A percentile compares a stretch with the other conserved stretches of the same genome.
phyloP scores from a whole-genome alignment of 2,329 filamentous ascomycete species.

The Thielaviopsis cerberus region DNA sequence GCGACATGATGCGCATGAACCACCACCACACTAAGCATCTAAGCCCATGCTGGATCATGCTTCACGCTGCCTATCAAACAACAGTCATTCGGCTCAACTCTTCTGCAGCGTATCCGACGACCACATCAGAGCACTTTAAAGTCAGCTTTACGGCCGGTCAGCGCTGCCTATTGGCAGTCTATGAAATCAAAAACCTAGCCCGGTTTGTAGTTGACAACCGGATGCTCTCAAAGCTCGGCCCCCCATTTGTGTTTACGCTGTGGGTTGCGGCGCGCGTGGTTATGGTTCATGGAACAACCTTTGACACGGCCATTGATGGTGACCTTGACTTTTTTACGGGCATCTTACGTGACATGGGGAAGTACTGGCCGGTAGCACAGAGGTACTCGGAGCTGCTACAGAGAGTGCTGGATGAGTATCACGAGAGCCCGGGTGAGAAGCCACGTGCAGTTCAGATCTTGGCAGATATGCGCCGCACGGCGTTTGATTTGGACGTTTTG shows the following conservation, averaged over 20 bases:
- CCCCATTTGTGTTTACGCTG: slow-evolving; percentile 77
- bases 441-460: slow-evolving; percentile 73
- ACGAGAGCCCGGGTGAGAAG: slow-evolving; percentile 58
- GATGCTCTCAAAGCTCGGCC: slow-evolving; percentile 63
- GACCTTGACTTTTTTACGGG: slow-evolving; percentile 70
- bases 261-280: slow-evolving; percentile 81
- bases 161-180: slow-evolving; percentile 64
- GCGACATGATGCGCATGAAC: slow-evolving; percentile 65
- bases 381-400: slow-evolving; percentile 65
- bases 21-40: slow-evolving; percentile 42
- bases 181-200: slow-evolving; percentile 60
- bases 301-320: slow-evolving; percentile 63
- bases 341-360: slow-evolving; percentile 60
- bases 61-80: slow-evolving; percentile 78
- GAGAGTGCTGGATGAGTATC: slow-evolving; percentile 70
- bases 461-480: slow-evolving; percentile 78
- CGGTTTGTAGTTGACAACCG: slow-evolving; percentile 59
- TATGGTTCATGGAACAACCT: slow-evolving; percentile 77
- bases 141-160: slow-evolving; percentile 74
- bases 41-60: slow-evolving; percentile 75
- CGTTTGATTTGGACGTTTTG: slow-evolving; percentile 75
- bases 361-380: slow-evolving; percentile 69
- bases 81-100: slow-evolving; percentile 81
- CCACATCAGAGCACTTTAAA: slow-evolving; percentile 71
- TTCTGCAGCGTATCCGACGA: slow-evolving; percentile 80